Conservation (phyloP, 192 early-diverging fungal genomes). For the Phlyctochytrium arcticum region DNA sequence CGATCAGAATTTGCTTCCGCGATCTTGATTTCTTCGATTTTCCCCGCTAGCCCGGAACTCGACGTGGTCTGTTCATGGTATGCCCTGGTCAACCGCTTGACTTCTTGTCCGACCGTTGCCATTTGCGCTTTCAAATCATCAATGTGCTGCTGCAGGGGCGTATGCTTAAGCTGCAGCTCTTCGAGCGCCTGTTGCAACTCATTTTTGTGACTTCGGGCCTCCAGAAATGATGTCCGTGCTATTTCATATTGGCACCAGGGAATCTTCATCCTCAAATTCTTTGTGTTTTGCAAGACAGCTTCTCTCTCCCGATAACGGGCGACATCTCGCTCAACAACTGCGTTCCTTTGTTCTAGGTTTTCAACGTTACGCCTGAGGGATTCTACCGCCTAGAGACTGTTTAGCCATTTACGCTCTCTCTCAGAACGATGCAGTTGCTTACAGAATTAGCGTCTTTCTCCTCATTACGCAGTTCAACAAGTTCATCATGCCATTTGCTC, state of each 20-base stretch:
- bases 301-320: conserved; percentile 68
- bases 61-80: neutral
- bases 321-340: conserved; percentile 72
- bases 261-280: conserved; percentile 56
- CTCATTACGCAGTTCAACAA: conserved; percentile 48
- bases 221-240: conserved; percentile 53
- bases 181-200: neutral
- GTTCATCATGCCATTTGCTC: conserved; percentile 57
- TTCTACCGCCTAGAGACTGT: conserved; percentile 3
- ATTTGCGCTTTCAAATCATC: conserved; percentile 29
- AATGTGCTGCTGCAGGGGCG: conserved; percentile 38
- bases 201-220: conserved; percentile 9
- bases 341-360: conserved; percentile 64
- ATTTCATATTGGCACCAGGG: conserved; percentile 59
- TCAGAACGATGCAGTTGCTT: too few relatives aligned
- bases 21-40: conserved; percentile 3
- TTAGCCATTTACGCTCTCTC: too few relatives aligned
- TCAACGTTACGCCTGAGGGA: conserved; percentile 43
- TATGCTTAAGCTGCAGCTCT: conserved; percentile 7
- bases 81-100: neutral
- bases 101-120: neutral
- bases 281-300: conserved; percentile 56
- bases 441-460: conserved; percentile 29
- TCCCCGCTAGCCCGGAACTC: neutral
- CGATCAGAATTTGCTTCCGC: conserved; percentile 11